Percentiles rank a stretch among this genome's conserved stretches.
These are phyloP conservation scores for Entomortierella parvispora DNA, from an alignment of 192 early-diverging fungal species.

Conservation along the genomic window DNA sequence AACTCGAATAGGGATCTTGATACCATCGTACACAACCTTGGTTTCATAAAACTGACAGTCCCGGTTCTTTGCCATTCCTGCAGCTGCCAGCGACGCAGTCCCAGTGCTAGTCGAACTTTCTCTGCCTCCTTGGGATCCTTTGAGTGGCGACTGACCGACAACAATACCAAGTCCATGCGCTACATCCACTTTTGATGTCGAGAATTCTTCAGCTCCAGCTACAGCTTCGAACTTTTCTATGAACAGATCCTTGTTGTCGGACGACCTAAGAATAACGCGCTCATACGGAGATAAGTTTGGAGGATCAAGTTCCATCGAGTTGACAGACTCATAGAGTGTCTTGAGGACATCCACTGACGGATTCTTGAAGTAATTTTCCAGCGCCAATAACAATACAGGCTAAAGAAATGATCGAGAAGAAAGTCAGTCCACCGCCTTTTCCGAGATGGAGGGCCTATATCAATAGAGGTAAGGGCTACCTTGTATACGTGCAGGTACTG, in stretches of 20 bases:
- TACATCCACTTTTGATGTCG: slow-evolving; percentile 36
- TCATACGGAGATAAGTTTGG: slow-evolving; percentile 83
- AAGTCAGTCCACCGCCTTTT: too few relatives aligned
- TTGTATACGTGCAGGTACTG: slow-evolving; percentile 92
- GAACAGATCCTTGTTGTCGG: slow-evolving; percentile 87
- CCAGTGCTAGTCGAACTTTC: background rate
- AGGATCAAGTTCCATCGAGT: slow-evolving; percentile 87
- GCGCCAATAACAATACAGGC: slow-evolving; percentile 88
- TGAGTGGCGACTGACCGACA: slow-evolving; percentile 28
- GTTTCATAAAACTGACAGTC: slow-evolving; percentile 92
- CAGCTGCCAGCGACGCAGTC: background rate
- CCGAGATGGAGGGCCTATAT: background rate
- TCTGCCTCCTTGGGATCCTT: slow-evolving; percentile 8
- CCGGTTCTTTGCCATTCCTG: slow-evolving; percentile 64
- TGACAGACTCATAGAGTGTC: slow-evolving; percentile 83
- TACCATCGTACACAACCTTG: slow-evolving; percentile 82
- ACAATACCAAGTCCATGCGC: slow-evolving; percentile 46
- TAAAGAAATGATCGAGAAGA: slow-evolving; percentile 56
- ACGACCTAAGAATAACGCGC: slow-evolving; percentile 83
- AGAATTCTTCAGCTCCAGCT: slow-evolving; percentile 24
- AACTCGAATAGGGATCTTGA: slow-evolving; percentile 88
- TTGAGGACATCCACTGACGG: slow-evolving; percentile 80
- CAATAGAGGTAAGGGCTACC: slow-evolving; percentile 35
- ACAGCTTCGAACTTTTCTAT: slow-evolving; percentile 77
- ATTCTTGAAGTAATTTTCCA: slow-evolving; percentile 90